Evolutionary conservation across 352 stramenopile genomes (phyloP), one percentile per base, ranked within the genome.

Genomic region (Blastocystis hominis): DNA sequence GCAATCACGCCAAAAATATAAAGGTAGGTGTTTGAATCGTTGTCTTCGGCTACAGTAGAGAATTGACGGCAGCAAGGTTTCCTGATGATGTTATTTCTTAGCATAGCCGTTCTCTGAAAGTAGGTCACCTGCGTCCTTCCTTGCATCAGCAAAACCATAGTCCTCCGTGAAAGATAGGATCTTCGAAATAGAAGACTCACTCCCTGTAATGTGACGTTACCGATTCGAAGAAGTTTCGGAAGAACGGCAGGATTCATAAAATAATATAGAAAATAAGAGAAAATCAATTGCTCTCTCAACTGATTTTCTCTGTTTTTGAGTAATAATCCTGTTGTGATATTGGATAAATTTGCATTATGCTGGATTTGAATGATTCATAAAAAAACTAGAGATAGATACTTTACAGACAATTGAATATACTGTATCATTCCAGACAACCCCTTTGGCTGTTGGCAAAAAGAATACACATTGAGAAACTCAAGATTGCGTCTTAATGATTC

Each of bases 221-320:
- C 44, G 55, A 42, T 53, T 68, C 55, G 30, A 10, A 44, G 9
- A 34, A 84, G 24, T 69, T 34, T 84, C 46, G 66, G 44, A 15
- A 68, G 50, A 54, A 61, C 72, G 36, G 42, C 50, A 53, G 72
- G 72, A 68, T 84, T 84, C 72, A 84, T 84, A 47, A 47, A 17
- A 20, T 55, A 17, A 36, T 50, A 36, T 17, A 68, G 55, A 55
- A 5, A 17, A 38, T 50, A 84, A n/a, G 15, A 2, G 24, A 34
- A 30, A n/a, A 38, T 53, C 72, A 84, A 69, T 69, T 84, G 72
- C 34, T 66, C 17, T 9, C 34, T 2, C 72, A 84, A 69, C 68
- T 63, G 72, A 53, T 30, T 30, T 30, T 30, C 24, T 30, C 24
- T 30, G 24, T 30, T 30, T 30, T 30, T 30, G 24, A 30, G 24